Evolutionary conservation across 176 grass and related monocot genomes (phyloP).

Genomic region (Phyllostachys edulis): DNA sequence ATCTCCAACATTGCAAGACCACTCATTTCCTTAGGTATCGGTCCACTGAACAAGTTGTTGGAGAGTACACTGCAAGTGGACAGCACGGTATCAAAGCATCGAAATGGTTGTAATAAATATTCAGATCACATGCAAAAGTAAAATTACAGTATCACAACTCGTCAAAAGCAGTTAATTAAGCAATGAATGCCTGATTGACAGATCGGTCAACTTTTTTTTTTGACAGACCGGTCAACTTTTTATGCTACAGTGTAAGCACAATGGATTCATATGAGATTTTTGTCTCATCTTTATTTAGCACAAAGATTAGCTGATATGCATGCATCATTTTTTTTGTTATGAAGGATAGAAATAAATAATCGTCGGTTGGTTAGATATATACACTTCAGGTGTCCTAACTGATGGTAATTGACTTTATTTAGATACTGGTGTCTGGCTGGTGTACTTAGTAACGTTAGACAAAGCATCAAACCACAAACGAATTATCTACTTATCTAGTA

Average conservation of each 20-base stretch:
- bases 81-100: constrained; percentile 12
- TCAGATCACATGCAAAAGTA: constrained; percentile 2
- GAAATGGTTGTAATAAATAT: constrained; percentile 4
- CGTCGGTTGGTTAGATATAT: background rate
- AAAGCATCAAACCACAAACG: background rate
- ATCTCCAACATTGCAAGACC: constrained; percentile 68
- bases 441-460: background rate
- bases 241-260: constrained; percentile 1
- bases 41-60: constrained; percentile 73
- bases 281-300: background rate
- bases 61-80: constrained; percentile 63
- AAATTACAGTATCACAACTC: background rate
- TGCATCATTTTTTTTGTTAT: background rate
- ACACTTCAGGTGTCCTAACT: constrained; percentile 7
- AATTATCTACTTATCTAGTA: constrained; percentile 2
- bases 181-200: background rate
- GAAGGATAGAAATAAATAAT: background rate
- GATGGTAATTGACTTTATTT: background rate
- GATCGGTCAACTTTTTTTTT: background rate
- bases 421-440: background rate
- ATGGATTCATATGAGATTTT: background rate
- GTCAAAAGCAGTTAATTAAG: background rate
- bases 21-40: constrained; percentile 78
- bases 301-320: background rate
- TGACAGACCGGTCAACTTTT: background rate